Conservation (phyloP, 176 grass and related monocot genomes). For the Thalia dealbata region DNA sequence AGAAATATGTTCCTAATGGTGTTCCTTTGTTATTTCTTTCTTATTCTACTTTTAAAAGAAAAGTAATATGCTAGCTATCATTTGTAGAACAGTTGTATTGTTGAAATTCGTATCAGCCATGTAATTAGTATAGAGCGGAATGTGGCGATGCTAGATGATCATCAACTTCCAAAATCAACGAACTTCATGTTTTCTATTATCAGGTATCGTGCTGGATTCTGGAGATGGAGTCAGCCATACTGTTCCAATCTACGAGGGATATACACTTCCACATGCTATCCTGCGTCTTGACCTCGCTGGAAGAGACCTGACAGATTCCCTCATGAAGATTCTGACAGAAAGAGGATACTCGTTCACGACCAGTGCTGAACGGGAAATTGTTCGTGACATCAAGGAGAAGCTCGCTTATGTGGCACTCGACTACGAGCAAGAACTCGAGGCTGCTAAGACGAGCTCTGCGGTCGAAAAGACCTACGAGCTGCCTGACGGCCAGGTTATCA, state of each 20-base stretch:
- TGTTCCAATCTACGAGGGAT: constrained; percentile 15
- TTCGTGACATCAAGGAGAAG: constrained; percentile 17
- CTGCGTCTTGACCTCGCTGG: constrained; percentile 13
- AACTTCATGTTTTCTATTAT: not conserved
- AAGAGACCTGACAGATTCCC: constrained; percentile 15
- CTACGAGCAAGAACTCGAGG: constrained; percentile 16
- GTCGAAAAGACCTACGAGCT: constrained; percentile 16
- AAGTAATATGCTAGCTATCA: not conserved
- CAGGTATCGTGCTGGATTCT: constrained; percentile 16
- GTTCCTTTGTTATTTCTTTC: not conserved
- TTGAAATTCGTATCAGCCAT: not conserved
- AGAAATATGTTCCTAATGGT: no score
- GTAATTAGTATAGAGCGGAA: not conserved
- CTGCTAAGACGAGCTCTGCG: not conserved
- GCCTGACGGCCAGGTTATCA: constrained; percentile 19
- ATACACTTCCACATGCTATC: constrained; percentile 20
- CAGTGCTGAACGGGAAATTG: constrained; percentile 14
- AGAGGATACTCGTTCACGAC: constrained; percentile 10
- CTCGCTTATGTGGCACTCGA: constrained; percentile 15
- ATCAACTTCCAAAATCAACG: not conserved
- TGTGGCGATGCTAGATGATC: not conserved
- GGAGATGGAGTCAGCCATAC: constrained; percentile 13
- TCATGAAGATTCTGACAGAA: constrained; percentile 16
- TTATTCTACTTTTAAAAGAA: not conserved
- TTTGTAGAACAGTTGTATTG: not conserved